Evolutionary conservation across 2,329 filamentous ascomycete genomes (phyloP).

Genomic region (Phoma sp.): DNA sequence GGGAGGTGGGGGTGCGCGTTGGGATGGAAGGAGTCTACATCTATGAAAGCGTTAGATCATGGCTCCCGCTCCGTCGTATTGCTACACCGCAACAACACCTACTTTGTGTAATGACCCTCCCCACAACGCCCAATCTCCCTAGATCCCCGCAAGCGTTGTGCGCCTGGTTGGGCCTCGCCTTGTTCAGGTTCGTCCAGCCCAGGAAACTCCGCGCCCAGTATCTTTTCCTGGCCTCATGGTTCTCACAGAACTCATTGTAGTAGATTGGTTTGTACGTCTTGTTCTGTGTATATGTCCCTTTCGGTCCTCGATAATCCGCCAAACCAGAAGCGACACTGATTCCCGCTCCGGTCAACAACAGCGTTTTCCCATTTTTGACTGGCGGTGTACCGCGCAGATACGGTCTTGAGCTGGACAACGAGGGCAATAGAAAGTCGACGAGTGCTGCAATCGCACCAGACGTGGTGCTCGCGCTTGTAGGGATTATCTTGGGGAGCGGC

Average conservation of each 20-base stretch:
- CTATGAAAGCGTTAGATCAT: constrained; percentile 31
- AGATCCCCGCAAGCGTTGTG: constrained; percentile 80
- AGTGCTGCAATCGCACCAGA: constrained; percentile 79
- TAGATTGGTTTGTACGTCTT: constrained; percentile 91
- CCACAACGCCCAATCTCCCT: constrained; percentile 73
- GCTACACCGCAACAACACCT: constrained; percentile 20
- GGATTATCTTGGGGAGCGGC: constrained; percentile 75
- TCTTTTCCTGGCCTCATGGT: constrained; percentile 83
- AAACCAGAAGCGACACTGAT: constrained; percentile 92
- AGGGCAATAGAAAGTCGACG: constrained; percentile 71
- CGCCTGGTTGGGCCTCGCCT: constrained; percentile 77
- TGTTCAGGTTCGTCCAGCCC: constrained; percentile 83
- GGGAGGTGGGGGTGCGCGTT: constrained; percentile 74
- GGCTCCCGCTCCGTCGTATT: background rate
- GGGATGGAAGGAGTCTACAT: constrained; percentile 93
- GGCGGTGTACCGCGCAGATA: constrained; percentile 12
- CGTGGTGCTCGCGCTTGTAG: constrained; percentile 71
- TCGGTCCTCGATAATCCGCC: constrained; percentile 86
- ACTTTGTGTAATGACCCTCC: constrained; percentile 85
- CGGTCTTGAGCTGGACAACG: constrained; percentile 12
- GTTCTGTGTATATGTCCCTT: constrained; percentile 92
- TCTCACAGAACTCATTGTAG: constrained; percentile 83
- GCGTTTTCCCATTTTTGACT: constrained; percentile 59
- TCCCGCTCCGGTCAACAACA: constrained; percentile 81
- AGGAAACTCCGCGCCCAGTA: constrained; percentile 97